phyloP scores from a whole-genome alignment of 306 rosid genomes.

The Ammopiptanthus mongolicus region DNA sequence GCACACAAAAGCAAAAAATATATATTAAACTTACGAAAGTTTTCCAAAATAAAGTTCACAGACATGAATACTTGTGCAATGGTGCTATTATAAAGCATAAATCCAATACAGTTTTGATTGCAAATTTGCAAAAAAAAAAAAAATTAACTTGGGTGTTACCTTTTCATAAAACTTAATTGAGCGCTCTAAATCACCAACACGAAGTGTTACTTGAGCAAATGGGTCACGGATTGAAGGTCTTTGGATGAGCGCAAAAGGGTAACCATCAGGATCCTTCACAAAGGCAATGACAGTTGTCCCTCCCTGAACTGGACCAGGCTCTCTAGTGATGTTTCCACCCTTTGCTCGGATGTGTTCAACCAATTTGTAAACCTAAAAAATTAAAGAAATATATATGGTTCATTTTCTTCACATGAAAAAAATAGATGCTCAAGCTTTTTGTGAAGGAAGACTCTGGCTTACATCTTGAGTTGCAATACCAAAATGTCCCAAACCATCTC shows the following conservation, averaged over 20 bases:
- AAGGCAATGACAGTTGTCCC: conserved; percentile 65
- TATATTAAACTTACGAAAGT: no score
- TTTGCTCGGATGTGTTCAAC: conserved; percentile 62
- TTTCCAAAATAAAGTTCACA: no score
- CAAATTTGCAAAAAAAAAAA: neutral
- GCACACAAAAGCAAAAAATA: neutral
- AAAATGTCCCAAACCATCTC: conserved; percentile 87
- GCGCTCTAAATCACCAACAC: conserved; percentile 86
- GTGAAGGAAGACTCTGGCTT: conserved; percentile 23
- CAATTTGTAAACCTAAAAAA: conserved; percentile 60
- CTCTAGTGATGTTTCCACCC: conserved; percentile 81
- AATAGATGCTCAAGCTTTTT: neutral
- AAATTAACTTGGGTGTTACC: conserved; percentile 32
- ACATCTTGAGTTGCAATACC: conserved; percentile 82
- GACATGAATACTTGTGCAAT: no score
- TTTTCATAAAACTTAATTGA: conserved; percentile 77
- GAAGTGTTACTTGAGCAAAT: conserved; percentile 76
- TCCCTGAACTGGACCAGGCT: conserved; percentile 82
- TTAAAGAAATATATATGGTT: neutral
- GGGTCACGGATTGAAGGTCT: conserved; percentile 64
- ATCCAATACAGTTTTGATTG: neutral
- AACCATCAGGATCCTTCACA: conserved; percentile 97
- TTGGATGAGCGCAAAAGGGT: conserved; percentile 70
- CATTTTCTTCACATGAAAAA: neutral
- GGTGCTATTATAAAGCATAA: neutral